Percentiles rank a stretch among this genome's conserved stretches.
These are phyloP conservation scores for Raffaelea albimanens DNA, from an alignment of 2,329 filamentous ascomycete genomes.

Conservation along the genomic window DNA sequence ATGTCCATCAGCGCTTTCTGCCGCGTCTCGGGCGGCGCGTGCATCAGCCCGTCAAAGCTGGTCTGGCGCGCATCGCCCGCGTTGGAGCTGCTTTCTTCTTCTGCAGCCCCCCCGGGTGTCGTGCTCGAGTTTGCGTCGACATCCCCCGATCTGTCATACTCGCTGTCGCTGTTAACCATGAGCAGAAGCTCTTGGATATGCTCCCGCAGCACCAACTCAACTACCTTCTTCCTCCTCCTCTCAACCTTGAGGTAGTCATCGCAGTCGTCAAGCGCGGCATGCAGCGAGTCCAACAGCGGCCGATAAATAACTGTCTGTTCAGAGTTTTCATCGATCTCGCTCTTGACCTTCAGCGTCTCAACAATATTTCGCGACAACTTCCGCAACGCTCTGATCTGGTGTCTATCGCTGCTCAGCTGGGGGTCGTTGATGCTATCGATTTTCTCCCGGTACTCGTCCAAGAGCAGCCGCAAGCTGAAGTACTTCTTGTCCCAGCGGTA, in stretches of 20 bases:
- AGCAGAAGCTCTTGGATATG: slow-evolving; percentile 39
- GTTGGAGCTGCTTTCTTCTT: not conserved
- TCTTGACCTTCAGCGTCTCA: slow-evolving; percentile 7
- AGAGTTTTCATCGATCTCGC: not conserved
- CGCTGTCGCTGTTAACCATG: slow-evolving; percentile 32
- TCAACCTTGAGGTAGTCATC: slow-evolving; percentile 34
- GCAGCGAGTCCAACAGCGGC: slow-evolving; percentile 27
- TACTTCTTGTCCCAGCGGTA: slow-evolving; percentile 43
- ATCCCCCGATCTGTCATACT: slow-evolving; percentile 12
- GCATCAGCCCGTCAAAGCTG: slow-evolving; percentile 38
- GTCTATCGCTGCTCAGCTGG: not conserved
- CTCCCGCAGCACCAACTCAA: slow-evolving; percentile 36
- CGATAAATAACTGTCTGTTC: slow-evolving; percentile 19
- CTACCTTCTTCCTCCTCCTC: slow-evolving; percentile 21
- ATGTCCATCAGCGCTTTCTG: slow-evolving; percentile 40
- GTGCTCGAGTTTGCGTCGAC: not conserved
- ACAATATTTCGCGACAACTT: slow-evolving; percentile 5
- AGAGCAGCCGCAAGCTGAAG: slow-evolving; percentile 31
- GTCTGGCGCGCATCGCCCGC: slow-evolving; percentile 12
- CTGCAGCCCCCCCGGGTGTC: too few relatives aligned
- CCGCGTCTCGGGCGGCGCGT: slow-evolving; percentile 36
- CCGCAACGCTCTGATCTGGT: slow-evolving; percentile 9
- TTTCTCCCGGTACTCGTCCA: slow-evolving; percentile 27
- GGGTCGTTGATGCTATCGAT: slow-evolving; percentile 13
- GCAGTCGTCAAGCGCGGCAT: slow-evolving; percentile 29